Evolutionary conservation across 148 eudicot species (phyloP).

Genomic region (Drosera capensis): DNA sequence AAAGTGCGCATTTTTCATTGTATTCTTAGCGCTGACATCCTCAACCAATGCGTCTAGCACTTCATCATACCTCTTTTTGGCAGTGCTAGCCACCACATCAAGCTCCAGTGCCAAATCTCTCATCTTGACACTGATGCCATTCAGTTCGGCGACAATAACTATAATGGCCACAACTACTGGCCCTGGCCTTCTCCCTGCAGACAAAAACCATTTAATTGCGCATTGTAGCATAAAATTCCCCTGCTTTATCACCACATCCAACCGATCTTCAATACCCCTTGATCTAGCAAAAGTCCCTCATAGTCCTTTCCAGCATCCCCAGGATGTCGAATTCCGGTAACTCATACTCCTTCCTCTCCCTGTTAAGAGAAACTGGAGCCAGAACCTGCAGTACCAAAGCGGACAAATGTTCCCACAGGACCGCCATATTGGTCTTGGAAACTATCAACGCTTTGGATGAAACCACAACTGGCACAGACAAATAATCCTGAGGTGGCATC

Average conservation of each 20-base stretch:
- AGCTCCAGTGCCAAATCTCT: slow-evolving; percentile 49
- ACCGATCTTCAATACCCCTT: slow-evolving; percentile 15
- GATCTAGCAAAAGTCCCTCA: slow-evolving; percentile 20
- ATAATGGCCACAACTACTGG: slow-evolving; percentile 60
- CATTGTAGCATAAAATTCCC: slow-evolving; percentile 71
- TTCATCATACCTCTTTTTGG: slow-evolving; percentile 60
- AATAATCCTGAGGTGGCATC: slow-evolving; percentile 18
- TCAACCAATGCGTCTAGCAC: slow-evolving; percentile 53
- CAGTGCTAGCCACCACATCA: slow-evolving; percentile 30
- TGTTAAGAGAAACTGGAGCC: slow-evolving; percentile 23
- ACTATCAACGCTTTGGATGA: slow-evolving; percentile 38
- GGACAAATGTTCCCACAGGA: slow-evolving; percentile 38
- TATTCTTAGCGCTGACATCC: slow-evolving; percentile 64
- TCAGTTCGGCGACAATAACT: slow-evolving; percentile 51
- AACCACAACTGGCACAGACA: slow-evolving; percentile 44
- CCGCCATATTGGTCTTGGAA: slow-evolving; percentile 31
- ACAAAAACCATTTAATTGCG: slow-evolving; percentile 69
- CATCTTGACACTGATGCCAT: slow-evolving; percentile 35
- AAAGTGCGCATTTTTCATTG: slow-evolving; percentile 41
- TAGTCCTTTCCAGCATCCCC: slow-evolving; percentile 21
- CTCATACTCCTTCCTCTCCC: slow-evolving; percentile 38
- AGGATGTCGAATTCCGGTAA: slow-evolving; percentile 61
- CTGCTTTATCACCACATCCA: slow-evolving; percentile 45
- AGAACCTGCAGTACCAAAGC: slow-evolving; percentile 37
- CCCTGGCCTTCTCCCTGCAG: slow-evolving; percentile 69